Evolutionary conservation across 169 alveolate species (phyloP).

Genomic region (Condylostoma magnum): DNA sequence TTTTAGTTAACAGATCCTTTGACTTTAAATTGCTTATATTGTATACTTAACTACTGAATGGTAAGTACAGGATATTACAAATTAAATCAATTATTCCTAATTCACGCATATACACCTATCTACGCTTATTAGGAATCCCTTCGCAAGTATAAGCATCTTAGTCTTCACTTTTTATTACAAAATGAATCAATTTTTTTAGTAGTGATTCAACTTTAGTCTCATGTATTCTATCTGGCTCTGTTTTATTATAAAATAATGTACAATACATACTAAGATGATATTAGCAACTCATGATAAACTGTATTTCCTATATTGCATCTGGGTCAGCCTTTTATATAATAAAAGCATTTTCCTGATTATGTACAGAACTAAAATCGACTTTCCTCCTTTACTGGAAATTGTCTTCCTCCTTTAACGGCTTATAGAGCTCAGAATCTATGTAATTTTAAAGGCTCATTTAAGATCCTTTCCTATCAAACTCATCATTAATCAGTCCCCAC

Average conservation of each 20-base stretch:
- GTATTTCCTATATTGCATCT: constrained; percentile 33
- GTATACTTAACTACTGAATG: constrained; percentile 21
- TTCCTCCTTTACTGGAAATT: too few species aligned
- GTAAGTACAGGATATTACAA: constrained; percentile 36
- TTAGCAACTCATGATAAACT: constrained; percentile 1
- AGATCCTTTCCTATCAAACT: too few species aligned
- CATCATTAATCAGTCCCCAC: too few species aligned
- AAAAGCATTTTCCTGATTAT: too few species aligned
- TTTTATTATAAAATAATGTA: not conserved
- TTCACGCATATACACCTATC: constrained; percentile 46
- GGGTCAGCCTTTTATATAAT: too few species aligned
- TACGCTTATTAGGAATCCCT: constrained; percentile 1
- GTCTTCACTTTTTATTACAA: constrained; percentile 24
- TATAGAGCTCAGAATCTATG: too few species aligned
- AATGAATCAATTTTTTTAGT: constrained; percentile 8
- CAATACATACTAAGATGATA: not conserved
- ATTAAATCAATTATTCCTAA: constrained; percentile 33
- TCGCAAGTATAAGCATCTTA: not conserved
- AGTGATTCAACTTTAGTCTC: not conserved
- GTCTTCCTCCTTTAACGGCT: too few species aligned
- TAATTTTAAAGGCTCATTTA: too few species aligned
- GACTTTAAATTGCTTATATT: constrained; percentile 6
- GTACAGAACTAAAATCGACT: too few species aligned
- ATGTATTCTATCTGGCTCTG: not conserved
- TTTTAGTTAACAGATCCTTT: constrained; percentile 19